These are phyloP conservation scores for Ailanthus altissimus DNA, from an alignment of 345 rosid genomes.

Conservation along the genomic window DNA sequence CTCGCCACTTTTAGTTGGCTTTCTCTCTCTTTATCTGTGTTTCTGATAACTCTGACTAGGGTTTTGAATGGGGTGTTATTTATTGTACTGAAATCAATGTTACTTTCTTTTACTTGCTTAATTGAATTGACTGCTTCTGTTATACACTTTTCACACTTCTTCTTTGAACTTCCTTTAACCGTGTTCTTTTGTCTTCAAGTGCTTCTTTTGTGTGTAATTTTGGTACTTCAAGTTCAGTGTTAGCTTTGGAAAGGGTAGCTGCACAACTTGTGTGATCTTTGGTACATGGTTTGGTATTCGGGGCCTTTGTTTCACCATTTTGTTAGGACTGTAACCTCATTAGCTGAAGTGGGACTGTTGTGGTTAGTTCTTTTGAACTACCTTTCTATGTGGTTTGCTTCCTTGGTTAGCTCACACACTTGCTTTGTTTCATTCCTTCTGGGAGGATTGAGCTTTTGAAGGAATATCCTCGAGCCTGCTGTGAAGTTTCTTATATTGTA, in stretches of 20 bases:
- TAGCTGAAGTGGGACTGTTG: constrained; percentile 21
- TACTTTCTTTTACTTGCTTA: constrained; percentile 29
- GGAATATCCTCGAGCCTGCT: constrained; percentile 9
- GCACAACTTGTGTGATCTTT: constrained; percentile 30
- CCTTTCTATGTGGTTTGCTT: constrained; percentile 10
- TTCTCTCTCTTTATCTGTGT: constrained; percentile 35
- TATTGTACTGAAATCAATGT: constrained; percentile 67
- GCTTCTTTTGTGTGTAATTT: constrained; percentile 27
- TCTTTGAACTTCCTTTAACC: constrained; percentile 35
- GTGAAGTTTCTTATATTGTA: constrained; percentile 23
- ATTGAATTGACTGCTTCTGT: constrained; percentile 70
- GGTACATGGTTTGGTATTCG: constrained; percentile 17
- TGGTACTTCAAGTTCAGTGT: constrained; percentile 30
- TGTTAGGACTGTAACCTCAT: constrained; percentile 26
- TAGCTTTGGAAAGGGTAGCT: constrained; percentile 40
- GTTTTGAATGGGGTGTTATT: constrained; percentile 50
- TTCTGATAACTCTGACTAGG: constrained; percentile 63
- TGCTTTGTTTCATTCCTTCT: constrained; percentile 3
- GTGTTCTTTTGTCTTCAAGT: constrained; percentile 30
- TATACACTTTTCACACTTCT: constrained; percentile 30
- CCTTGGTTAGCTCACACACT: constrained; percentile 6
- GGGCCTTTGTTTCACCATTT: constrained; percentile 23
- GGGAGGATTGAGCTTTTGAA: constrained; percentile 28
- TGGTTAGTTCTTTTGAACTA: constrained; percentile 16
- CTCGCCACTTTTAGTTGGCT: constrained; percentile 46